Conservation (phyloP, 2,329 filamentous ascomycete genomes). For the Fusarium sp. region DNA sequence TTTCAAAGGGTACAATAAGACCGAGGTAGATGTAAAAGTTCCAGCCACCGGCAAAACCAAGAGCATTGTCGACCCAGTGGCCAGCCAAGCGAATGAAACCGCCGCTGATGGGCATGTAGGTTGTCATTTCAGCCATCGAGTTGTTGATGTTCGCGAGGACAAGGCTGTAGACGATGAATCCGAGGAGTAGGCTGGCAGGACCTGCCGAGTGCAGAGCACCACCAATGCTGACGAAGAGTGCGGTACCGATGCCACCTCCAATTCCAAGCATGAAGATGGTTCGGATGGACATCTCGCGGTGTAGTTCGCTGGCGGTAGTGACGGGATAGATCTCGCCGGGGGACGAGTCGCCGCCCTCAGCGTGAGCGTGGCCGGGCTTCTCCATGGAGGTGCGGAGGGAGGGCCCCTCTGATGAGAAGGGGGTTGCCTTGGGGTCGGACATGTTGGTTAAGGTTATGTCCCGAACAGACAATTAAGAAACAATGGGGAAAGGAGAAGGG, state of each 20-base stretch:
- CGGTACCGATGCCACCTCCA: not conserved
- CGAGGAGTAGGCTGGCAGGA: not conserved
- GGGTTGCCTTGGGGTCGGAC: not conserved
- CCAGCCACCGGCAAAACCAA: not conserved
- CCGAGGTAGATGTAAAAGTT: not conserved
- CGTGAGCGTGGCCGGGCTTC: constrained; percentile 9
- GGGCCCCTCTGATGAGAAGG: not conserved
- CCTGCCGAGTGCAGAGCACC: not conserved
- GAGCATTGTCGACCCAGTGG: not conserved
- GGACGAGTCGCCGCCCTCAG: not conserved
- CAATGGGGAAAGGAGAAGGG: no score
- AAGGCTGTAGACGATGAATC: not conserved
- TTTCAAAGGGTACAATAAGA: constrained; percentile 57
- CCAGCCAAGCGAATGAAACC: not conserved
- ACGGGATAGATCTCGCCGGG: constrained; percentile 8
- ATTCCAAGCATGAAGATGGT: constrained; percentile 53
- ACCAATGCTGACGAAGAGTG: not conserved
- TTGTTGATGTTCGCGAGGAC: not conserved
- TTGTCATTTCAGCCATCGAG: not conserved
- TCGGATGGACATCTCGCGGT: constrained; percentile 20
- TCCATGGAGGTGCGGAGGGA: constrained; percentile 6
- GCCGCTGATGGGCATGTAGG: not conserved
- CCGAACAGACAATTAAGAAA: not conserved
- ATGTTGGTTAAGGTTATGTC: not conserved
- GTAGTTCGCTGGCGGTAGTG: constrained; percentile 10